Percentiles rank a stretch among this genome's conserved stretches.
Conservation (phyloP, 768 basidiomycete species). For the Lactarius hatsudake region DNA sequence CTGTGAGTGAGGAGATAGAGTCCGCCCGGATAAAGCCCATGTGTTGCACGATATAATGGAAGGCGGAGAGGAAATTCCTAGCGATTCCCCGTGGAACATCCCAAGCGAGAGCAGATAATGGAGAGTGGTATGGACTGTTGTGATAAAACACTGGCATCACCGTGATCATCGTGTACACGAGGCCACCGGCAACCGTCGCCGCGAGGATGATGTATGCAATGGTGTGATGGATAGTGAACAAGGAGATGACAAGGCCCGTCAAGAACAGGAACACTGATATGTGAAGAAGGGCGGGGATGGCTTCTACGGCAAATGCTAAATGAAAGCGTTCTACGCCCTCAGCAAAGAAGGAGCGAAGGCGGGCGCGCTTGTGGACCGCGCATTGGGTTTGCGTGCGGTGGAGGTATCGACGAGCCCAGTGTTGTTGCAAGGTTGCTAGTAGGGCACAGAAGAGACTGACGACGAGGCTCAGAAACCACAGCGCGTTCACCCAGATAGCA, state of each 20-base stretch:
- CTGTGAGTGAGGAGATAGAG: neutral
- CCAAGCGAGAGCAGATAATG: constrained; percentile 8
- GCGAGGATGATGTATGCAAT: constrained; percentile 8
- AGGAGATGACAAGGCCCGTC: constrained; percentile 19
- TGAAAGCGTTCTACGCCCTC: constrained; percentile 11
- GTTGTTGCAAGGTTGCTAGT: constrained; percentile 15
- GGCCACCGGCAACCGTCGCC: neutral
- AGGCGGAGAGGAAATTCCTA: neutral
- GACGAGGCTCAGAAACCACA: constrained; percentile 21
- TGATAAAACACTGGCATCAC: constrained; percentile 8
- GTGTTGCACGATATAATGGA: neutral
- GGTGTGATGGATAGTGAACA: constrained; percentile 14
- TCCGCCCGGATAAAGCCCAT: accelerated
- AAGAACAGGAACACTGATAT: constrained; percentile 20
- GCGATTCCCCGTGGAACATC: neutral
- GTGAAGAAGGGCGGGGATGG: constrained; percentile 17
- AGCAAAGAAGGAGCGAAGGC: constrained; percentile 10
- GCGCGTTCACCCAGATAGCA: constrained; percentile 14
- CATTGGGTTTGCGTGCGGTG: neutral
- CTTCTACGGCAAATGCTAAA: constrained; percentile 1
- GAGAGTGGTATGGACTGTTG: constrained; percentile 15
- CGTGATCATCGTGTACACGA: constrained; percentile 8
- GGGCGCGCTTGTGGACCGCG: constrained; percentile 15
- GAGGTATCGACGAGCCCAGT: constrained; percentile 21
- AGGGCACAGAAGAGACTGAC: constrained; percentile 17